Percentiles rank a stretch among this genome's conserved stretches.
Conservation (phyloP, 495 filamentous ascomycete species). For the Cercophora newfieldiana region DNA sequence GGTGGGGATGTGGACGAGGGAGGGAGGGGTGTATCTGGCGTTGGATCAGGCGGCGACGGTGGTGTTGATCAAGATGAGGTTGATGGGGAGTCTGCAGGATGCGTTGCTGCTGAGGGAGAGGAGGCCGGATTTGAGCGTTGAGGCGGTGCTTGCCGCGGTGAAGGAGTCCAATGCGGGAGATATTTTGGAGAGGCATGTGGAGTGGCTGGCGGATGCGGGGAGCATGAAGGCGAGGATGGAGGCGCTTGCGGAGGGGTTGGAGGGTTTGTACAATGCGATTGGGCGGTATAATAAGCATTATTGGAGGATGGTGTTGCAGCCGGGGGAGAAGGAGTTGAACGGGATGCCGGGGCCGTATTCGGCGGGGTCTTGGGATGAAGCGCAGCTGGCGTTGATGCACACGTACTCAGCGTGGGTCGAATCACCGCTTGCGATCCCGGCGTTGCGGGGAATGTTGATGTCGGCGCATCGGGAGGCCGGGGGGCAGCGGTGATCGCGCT, state of each 20-base stretch:
- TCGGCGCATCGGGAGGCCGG: neutral
- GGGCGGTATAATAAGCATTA: conserved; percentile 12
- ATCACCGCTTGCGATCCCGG: neutral
- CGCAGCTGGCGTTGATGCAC: conserved; percentile 14
- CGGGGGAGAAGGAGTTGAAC: conserved; percentile 6
- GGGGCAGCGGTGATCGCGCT: neutral
- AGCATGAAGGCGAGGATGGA: conserved; percentile 6
- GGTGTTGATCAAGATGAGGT: conserved; percentile 21
- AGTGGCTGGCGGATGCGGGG: neutral
- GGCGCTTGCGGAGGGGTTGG: conserved; percentile 3
- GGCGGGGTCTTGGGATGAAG: conserved; percentile 15
- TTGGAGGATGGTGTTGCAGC: conserved; percentile 12
- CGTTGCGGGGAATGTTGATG: neutral
- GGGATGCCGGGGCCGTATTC: neutral
- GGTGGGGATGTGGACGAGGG: conserved; percentile 14
- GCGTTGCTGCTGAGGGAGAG: neutral
- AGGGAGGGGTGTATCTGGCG: neutral
- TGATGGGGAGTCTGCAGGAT: conserved; percentile 7
- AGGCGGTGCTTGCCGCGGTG: conserved; percentile 5
- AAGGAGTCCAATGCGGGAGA: conserved; percentile 10
- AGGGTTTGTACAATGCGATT: neutral
- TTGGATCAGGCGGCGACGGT: conserved; percentile 6
- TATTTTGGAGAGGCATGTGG: conserved; percentile 7
- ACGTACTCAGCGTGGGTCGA: conserved; percentile 21
- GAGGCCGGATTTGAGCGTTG: neutral